phyloP scores from a whole-genome alignment of 1,139 yeast species.

The Saccharomyces hybrid region DNA sequence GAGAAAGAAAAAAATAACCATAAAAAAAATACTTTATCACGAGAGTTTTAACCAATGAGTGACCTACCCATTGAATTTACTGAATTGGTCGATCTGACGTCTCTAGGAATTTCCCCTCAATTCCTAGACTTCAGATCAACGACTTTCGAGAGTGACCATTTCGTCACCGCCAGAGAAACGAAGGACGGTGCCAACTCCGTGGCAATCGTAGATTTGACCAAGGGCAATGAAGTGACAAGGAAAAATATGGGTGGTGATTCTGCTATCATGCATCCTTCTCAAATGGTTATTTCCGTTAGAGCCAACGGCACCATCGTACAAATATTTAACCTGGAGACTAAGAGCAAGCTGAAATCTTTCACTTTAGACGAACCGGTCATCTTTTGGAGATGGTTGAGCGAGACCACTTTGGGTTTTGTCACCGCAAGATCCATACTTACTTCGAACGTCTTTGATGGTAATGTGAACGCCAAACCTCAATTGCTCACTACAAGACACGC shows the following conservation, averaged over 20 bases:
- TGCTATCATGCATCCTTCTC: slow-evolving; percentile 90
- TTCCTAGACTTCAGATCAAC: slow-evolving; percentile 90
- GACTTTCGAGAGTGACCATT: slow-evolving; percentile 86
- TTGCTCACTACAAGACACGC: slow-evolving; percentile 80
- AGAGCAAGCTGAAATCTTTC: slow-evolving; percentile 83
- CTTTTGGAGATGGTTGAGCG: slow-evolving; percentile 90
- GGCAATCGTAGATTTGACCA: slow-evolving; percentile 79
- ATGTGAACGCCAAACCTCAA: slow-evolving; percentile 65
- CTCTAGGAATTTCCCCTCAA: slow-evolving; percentile 74
- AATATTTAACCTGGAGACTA: slow-evolving; percentile 80
- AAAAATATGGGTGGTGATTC: slow-evolving; percentile 97
- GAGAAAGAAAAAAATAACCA: background rate
- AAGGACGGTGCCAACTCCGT: slow-evolving; percentile 75
- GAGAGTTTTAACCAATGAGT: slow-evolving; percentile 30
- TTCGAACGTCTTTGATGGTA: slow-evolving; percentile 81
- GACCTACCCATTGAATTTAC: slow-evolving; percentile 95
- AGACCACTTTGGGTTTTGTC: slow-evolving; percentile 70
- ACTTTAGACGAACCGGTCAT: slow-evolving; percentile 83
- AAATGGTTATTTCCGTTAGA: slow-evolving; percentile 82
- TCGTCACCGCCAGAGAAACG: slow-evolving; percentile 80
- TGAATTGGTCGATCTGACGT: slow-evolving; percentile 81
- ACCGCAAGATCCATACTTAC: slow-evolving; percentile 68
- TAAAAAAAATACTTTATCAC: background rate
- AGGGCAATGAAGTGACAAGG: slow-evolving; percentile 66
- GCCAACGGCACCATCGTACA: slow-evolving; percentile 96